A percentile compares a stretch with the other conserved stretches of the same genome.
These are phyloP conservation scores for Brassica carinata DNA, from an alignment of 345 rosid species.

Conservation along the genomic window DNA sequence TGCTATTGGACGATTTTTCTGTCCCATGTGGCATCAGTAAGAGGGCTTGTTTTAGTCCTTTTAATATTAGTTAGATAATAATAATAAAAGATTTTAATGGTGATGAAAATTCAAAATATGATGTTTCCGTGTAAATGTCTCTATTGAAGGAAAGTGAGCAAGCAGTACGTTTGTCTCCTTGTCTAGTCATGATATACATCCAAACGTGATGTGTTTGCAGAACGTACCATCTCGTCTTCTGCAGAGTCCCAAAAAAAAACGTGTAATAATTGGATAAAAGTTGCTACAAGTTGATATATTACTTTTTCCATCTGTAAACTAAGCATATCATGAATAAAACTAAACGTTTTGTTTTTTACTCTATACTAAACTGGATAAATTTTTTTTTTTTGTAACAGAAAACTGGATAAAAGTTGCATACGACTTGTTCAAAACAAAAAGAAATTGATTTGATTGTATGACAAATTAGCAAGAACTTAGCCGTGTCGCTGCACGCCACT, in stretches of 20 bases:
- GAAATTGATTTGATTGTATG: not conserved
- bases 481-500: not conserved
- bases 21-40: too few species aligned
- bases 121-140: slow-evolving; percentile 19
- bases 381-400: too few species aligned
- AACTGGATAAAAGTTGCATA: not conserved
- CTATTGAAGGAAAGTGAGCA: not conserved
- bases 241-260: not conserved
- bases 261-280: not conserved
- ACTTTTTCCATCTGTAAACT: not conserved
- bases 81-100: not conserved
- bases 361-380: not conserved
- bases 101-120: not conserved
- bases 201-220: slow-evolving; percentile 22
- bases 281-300: not conserved
- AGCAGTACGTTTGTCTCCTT: slow-evolving; percentile 24
- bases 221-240: slow-evolving; percentile 4
- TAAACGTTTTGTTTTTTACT: not conserved
- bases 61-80: too few species aligned
- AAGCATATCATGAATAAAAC: not conserved
- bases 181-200: slow-evolving; percentile 36
- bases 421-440: not conserved
- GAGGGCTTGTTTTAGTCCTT: too few species aligned
- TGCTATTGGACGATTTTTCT: too few species aligned
- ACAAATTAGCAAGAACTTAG: not conserved